Conservation (phyloP, 164 flowering plant genomes). For the Paratinospora sagittata region DNA sequence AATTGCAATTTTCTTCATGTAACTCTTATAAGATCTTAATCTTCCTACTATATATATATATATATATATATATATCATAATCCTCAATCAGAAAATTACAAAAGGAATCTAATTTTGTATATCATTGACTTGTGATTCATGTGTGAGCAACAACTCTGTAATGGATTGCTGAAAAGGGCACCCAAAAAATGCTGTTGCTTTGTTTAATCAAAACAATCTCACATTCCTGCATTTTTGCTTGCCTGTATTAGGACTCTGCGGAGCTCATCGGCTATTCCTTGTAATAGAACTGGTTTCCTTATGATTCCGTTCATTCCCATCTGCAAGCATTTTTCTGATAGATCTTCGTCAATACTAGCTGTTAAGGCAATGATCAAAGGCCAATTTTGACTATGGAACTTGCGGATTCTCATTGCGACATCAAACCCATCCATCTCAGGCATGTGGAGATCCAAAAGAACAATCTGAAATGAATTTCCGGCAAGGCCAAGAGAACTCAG, state of each 20-base stretch:
- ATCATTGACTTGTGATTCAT: too few species aligned
- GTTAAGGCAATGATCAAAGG: constrained; percentile 67
- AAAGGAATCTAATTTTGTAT: too few species aligned
- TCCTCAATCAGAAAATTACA: too few species aligned
- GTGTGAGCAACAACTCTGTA: too few species aligned
- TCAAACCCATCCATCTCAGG: constrained; percentile 81
- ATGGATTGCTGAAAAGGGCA: too few species aligned
- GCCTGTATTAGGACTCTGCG: constrained; percentile 50
- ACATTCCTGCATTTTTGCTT: constrained; percentile 24
- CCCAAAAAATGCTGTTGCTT: too few species aligned
- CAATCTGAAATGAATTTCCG: constrained; percentile 42
- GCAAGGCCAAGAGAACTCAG: constrained; percentile 47
- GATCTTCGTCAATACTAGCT: constrained; percentile 52
- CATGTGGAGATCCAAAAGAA: constrained; percentile 74
- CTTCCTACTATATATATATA: too few species aligned
- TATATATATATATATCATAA: too few species aligned
- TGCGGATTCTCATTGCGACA: constrained; percentile 55
- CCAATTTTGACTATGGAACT: constrained; percentile 56
- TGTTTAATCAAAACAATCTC: neutral
- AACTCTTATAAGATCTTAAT: too few species aligned
- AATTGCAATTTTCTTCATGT: too few species aligned
- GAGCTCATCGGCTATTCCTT: constrained; percentile 64
- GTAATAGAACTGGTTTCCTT: constrained; percentile 59
- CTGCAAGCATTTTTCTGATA: constrained; percentile 53
- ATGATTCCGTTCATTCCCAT: constrained; percentile 74